phyloP scores from a whole-genome alignment of 163 green algal genomes.

The Scenedesmus sp. region DNA sequence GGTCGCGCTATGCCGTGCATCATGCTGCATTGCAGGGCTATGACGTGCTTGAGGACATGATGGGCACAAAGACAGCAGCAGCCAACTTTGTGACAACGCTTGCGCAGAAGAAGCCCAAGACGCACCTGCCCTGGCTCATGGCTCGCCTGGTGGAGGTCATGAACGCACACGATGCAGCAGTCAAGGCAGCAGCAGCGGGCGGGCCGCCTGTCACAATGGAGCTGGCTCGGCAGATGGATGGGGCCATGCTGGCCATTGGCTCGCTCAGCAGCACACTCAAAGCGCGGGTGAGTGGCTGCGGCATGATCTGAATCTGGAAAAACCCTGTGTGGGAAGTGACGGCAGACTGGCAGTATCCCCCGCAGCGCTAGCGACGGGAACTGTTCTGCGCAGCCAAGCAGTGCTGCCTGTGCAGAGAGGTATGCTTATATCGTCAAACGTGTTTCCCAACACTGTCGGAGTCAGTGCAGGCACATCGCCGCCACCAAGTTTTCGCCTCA shows the following conservation, averaged over 20 bases:
- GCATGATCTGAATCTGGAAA: too few species aligned
- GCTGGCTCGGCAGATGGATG: slow-evolving; percentile 84
- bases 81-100: slow-evolving; percentile 93
- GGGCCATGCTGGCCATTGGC: slow-evolving; percentile 90
- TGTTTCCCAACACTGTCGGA: too few species aligned
- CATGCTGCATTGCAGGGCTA: slow-evolving; percentile 75
- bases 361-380: too few species aligned
- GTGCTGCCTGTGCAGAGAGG: too few species aligned
- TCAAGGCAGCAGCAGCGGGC: slow-evolving; percentile 14
- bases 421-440: too few species aligned
- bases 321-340: too few species aligned
- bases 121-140: slow-evolving; percentile 84
- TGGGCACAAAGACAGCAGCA: slow-evolving; percentile 87
- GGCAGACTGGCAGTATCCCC: too few species aligned
- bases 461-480: too few species aligned
- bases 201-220: slow-evolving; percentile 20
- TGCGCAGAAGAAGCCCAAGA: slow-evolving; percentile 78
- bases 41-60: slow-evolving; percentile 99
- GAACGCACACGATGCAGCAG: slow-evolving; percentile 41
- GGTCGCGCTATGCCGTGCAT: neutral
- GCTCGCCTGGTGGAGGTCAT: slow-evolving; percentile 58
- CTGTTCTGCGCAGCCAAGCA: too few species aligned
- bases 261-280: slow-evolving; percentile 84
- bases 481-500: too few species aligned
- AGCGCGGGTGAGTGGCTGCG: slow-evolving; percentile 10